Evolutionary conservation across 257 asterid species (phyloP).

Genomic region (Orobanche coerulescens): DNA sequence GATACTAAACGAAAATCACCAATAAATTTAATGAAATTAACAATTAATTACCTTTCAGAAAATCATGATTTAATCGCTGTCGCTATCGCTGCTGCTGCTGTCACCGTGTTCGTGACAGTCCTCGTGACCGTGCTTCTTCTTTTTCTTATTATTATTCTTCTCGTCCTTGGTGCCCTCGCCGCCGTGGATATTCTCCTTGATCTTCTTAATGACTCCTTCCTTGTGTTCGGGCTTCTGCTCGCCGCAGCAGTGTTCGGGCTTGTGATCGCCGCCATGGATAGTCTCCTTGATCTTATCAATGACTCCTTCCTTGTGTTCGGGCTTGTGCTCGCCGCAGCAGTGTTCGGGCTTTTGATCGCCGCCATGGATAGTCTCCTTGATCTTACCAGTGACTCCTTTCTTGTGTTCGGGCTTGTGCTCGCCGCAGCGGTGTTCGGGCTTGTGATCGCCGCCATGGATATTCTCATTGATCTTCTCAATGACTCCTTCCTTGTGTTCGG

Average conservation of each 20-base stretch:
- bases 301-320: slow-evolving; percentile 26
- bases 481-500: slow-evolving; percentile 26
- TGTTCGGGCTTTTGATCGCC: too few relatives aligned
- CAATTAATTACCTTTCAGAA: background rate
- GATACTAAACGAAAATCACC: background rate
- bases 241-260: slow-evolving; percentile 17
- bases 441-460: slow-evolving; percentile 28
- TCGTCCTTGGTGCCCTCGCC: slow-evolving; percentile 14
- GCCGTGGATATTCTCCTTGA: slow-evolving; percentile 32
- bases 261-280: slow-evolving; percentile 22
- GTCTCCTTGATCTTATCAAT: slow-evolving; percentile 37
- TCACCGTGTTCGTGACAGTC: slow-evolving; percentile 9
- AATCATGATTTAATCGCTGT: slow-evolving; percentile 30
- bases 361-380: slow-evolving; percentile 32
- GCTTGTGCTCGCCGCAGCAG: slow-evolving; percentile 31
- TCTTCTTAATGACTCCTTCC: slow-evolving; percentile 32
- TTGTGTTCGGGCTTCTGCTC: slow-evolving; percentile 30
- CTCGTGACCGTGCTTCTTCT: slow-evolving; percentile 30
- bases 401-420: slow-evolving; percentile 26
- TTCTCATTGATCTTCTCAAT: slow-evolving; percentile 38
- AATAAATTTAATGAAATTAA: background rate
- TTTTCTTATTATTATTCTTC: slow-evolving; percentile 34
- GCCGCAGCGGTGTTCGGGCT: slow-evolving; percentile 14
- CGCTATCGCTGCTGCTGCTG: slow-evolving; percentile 49
- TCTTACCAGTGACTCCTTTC: slow-evolving; percentile 26